phyloP scores from a whole-genome alignment of 768 basidiomycete species.

The Cytidiella melzeri region DNA sequence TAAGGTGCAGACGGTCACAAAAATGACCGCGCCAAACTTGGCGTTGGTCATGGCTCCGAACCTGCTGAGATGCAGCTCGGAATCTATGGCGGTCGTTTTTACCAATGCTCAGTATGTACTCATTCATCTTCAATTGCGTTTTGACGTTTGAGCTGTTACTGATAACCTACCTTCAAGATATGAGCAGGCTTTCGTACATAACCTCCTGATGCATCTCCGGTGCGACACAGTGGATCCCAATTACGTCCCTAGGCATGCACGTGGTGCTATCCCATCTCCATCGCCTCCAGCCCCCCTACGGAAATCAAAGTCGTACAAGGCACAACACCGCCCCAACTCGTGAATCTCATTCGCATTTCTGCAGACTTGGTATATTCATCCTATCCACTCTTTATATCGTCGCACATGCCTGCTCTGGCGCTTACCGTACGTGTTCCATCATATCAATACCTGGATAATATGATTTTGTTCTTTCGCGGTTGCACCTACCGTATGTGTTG shows the following conservation, averaged over 20 bases:
- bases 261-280: conserved; percentile 54
- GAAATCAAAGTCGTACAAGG: conserved; percentile 39
- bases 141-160: background rate
- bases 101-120: conserved; percentile 80
- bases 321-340: conserved; percentile 1
- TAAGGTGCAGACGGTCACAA: conserved; percentile 62
- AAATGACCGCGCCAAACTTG: conserved; percentile 88
- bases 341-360: background rate
- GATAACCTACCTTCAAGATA: conserved; percentile 40
- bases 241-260: conserved; percentile 75
- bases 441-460: no score
- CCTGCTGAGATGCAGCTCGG: conserved; percentile 77
- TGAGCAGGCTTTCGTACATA: conserved; percentile 84
- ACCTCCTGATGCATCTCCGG: conserved; percentile 74
- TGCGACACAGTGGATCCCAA: conserved; percentile 70
- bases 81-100: conserved; percentile 84
- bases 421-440: no score
- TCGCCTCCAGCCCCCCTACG: conserved; percentile 32
- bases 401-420: no score
- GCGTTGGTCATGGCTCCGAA: conserved; percentile 93
- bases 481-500: no score
- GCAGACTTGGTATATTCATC: background rate
- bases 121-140: background rate
- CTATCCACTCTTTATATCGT: background rate
- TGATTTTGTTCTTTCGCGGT: no score